Conservation (phyloP, 2,329 filamentous ascomycete genomes). For the Corinectria fuckeliana region DNA sequence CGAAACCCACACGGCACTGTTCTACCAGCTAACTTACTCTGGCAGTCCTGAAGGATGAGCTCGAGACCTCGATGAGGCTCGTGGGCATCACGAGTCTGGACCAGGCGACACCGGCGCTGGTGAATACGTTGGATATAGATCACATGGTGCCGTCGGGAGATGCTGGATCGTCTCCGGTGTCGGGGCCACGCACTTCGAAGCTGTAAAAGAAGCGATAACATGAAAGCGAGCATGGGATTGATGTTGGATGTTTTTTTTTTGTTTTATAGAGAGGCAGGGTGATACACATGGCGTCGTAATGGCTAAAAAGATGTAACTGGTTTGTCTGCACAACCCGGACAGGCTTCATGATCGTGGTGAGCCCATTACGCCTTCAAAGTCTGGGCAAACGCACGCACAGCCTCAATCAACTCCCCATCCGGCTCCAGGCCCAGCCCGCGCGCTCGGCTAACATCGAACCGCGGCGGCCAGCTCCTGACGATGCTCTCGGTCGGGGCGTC, state of each 20-base stretch:
- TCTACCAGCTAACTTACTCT: background rate
- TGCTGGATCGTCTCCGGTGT: conserved; percentile 11
- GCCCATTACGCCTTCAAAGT: conserved; percentile 21
- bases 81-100: conserved; percentile 39
- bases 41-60: conserved; percentile 40
- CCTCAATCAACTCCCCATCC: conserved; percentile 50
- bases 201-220: conserved; percentile 11
- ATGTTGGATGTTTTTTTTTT: background rate
- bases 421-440: conserved; percentile 56
- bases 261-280: background rate
- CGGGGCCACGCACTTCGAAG: conserved; percentile 20
- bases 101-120: conserved; percentile 36
- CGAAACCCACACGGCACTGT: too few relatives aligned
- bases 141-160: conserved; percentile 37
- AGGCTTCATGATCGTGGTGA: too few relatives aligned
- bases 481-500: conserved; percentile 56
- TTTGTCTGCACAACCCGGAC: too few relatives aligned
- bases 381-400: conserved; percentile 38
- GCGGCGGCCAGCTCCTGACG: conserved; percentile 61
- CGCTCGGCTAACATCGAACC: conserved; percentile 59
- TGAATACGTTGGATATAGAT: conserved; percentile 43
- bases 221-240: background rate
- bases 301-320: background rate
- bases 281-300: conserved; percentile 8
- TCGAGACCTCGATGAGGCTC: conserved; percentile 41